Evolutionary conservation across 1,284 basidiomycete genomes (phyloP), one percentile per base, ranked within the genome.

Genomic region (Moniliophthora roreri): DNA sequence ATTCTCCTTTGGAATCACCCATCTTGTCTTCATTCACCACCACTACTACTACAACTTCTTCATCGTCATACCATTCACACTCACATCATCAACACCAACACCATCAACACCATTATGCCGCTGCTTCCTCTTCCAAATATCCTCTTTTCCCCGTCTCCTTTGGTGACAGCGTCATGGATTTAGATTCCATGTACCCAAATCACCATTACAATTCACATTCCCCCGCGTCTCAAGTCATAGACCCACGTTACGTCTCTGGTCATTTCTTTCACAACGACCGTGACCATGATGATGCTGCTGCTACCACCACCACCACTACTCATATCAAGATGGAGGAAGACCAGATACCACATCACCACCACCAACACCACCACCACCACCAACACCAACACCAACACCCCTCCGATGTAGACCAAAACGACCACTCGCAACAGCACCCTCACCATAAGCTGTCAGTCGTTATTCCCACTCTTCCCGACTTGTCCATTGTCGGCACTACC

Each of bases 151-250:
- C 20, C 18, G 41, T 5, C 26, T 44, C 36, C 38, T 15, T 16
- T 28, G 21, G n/a, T 28, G 24, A 46, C 9, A 28, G 16, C 44
- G 44, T 28, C 44, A 46, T 46, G 44, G 44, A 46, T 32, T 10
- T 46, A 15, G 44, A 46, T 15, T 26, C 44, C n/a, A n/a, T 46
- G 13, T 46, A 46, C 41, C 41, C n/a, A n/a, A n/a, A n/a, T n/a
- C n/a, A 42, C 7, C 21, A 13, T 46, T 46, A 23, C 24, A 16
- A 32, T 18, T 28, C 44, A 28, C 20, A 5, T 15, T n/a, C 15
- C 41, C 16, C 44, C 24, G 26, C 44, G 9, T 15, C 44, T 16
- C 24, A 46, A 16, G 44, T 46, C 10, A 28, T 23, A 8, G 44
- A 46, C 18, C 44, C 44, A 4, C 21, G 44, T 28, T 46, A 28